Percentiles rank a stretch among this genome's conserved stretches.
phyloP scores from a whole-genome alignment of 345 rosid species.

The Gossypioides kirkii region DNA sequence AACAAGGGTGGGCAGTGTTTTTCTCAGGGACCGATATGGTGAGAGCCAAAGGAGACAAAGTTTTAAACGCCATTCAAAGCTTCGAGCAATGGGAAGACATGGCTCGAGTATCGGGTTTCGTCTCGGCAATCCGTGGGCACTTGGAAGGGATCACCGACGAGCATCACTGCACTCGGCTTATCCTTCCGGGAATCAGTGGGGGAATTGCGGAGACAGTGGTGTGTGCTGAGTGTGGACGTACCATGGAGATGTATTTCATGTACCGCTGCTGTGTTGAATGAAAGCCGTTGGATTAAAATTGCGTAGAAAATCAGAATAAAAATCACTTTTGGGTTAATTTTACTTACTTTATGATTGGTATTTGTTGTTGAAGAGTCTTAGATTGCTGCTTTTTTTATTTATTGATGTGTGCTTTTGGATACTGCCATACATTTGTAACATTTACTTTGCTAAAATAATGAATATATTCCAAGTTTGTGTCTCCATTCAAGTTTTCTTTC shows the following conservation, averaged over 20 bases:
- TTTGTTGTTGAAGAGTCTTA: not conserved
- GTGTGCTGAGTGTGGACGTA: slow-evolving; percentile 27
- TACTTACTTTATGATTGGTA: not conserved
- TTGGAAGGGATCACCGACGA: not conserved
- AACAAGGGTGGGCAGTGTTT: not conserved
- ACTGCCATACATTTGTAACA: not conserved
- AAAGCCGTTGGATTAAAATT: not conserved
- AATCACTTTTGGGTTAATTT: not conserved
- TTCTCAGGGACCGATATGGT: not conserved
- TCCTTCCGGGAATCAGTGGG: not conserved
- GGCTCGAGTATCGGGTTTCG: not conserved
- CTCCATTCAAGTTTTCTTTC: no score
- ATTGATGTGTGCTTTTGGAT: not conserved
- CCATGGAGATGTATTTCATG: slow-evolving; percentile 66
- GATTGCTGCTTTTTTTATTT: not conserved
- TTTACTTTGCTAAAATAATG: not conserved
- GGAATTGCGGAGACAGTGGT: not conserved
- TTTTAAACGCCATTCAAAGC: not conserved
- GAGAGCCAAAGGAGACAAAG: not conserved
- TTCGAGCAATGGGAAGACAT: not conserved
- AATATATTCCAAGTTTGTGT: slow-evolving; percentile 20
- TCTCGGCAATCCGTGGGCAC: not conserved
- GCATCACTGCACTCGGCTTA: slow-evolving; percentile 1
- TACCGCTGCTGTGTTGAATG: slow-evolving; percentile 55
- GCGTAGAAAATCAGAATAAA: not conserved